A percentile compares a stretch with the other conserved stretches of the same genome.
phyloP scores from a whole-genome alignment of 805 yeast species.

The Huiozyma sinensis region DNA sequence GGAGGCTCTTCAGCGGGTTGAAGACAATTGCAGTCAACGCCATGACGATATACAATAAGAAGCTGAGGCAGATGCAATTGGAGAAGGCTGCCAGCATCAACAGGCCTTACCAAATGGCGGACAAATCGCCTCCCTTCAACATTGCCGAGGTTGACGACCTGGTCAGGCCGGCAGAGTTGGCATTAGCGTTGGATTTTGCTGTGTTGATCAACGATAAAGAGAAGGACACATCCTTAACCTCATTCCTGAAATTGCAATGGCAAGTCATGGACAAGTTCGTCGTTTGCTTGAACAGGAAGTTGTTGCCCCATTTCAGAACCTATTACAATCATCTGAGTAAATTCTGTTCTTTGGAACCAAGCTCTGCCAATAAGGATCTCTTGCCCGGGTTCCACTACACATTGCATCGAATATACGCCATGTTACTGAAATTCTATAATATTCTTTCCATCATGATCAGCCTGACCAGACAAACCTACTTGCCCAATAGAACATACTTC shows the following conservation, averaged over 20 bases:
- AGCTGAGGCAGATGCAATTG: slow-evolving; percentile 19
- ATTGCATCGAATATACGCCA: slow-evolving; percentile 37
- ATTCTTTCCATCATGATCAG: slow-evolving; percentile 12
- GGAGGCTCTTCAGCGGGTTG: slow-evolving; percentile 17
- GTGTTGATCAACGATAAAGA: slow-evolving; percentile 25
- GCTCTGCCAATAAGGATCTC: not conserved
- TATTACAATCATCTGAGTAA: slow-evolving; percentile 20
- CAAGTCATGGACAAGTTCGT: slow-evolving; percentile 22
- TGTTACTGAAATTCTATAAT: slow-evolving; percentile 13
- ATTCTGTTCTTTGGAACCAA: slow-evolving; percentile 6
- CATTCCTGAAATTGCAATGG: slow-evolving; percentile 21
- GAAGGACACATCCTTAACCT: slow-evolving; percentile 15
- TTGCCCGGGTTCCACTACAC: slow-evolving; percentile 11
- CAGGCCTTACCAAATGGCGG: slow-evolving; percentile 24
- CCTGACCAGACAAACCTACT: slow-evolving; percentile 18
- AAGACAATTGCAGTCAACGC: slow-evolving; percentile 22
- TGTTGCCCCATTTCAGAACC: slow-evolving; percentile 14
- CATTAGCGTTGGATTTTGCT: slow-evolving; percentile 21
- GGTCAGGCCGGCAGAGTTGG: slow-evolving; percentile 24
- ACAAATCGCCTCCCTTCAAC: slow-evolving; percentile 22
- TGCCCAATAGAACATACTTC: slow-evolving; percentile 18
- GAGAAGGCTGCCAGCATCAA: slow-evolving; percentile 22
- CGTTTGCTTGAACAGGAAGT: slow-evolving; percentile 16
- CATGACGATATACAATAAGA: slow-evolving; percentile 21
- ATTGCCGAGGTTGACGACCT: slow-evolving; percentile 24